These are phyloP conservation scores for Xylariaceae sp. DNA, from an alignment of 2,329 filamentous ascomycete genomes.

Conservation along the genomic window DNA sequence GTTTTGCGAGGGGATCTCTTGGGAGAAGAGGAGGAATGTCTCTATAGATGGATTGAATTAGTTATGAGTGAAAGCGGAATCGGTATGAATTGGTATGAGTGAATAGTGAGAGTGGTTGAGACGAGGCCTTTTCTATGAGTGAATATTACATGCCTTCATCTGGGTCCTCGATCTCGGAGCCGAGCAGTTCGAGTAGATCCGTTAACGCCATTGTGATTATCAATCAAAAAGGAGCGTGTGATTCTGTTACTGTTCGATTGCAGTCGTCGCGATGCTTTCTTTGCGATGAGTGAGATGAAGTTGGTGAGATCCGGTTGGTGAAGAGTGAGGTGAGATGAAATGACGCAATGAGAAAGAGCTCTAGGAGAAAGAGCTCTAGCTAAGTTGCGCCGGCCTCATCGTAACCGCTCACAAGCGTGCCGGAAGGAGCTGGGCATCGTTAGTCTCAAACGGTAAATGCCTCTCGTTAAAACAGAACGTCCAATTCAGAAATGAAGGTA, in stretches of 20 bases:
- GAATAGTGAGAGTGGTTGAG: background rate
- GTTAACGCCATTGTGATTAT: conserved; percentile 18
- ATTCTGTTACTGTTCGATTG: background rate
- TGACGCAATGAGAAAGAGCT: background rate
- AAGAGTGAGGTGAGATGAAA: background rate
- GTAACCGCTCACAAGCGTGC: too few species aligned
- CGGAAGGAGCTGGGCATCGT: too few species aligned
- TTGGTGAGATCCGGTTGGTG: background rate
- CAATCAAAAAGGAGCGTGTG: background rate
- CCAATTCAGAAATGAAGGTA: too few species aligned
- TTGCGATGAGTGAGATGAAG: background rate
- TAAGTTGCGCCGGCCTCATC: background rate
- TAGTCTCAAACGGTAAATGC: too few species aligned
- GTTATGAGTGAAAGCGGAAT: background rate
- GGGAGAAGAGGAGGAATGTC: conserved; percentile 80
- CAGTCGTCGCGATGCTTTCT: conserved; percentile 11
- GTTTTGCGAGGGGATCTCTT: conserved; percentile 65
- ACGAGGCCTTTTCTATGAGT: background rate
- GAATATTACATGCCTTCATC: conserved; percentile 30
- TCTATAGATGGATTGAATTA: conserved; percentile 47
- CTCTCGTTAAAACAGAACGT: too few species aligned
- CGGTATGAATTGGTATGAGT: conserved; percentile 2
- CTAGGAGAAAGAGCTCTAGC: background rate
- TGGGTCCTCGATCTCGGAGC: conserved; percentile 27
- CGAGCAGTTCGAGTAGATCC: conserved; percentile 22